Percentiles rank a stretch among this genome's conserved stretches.
Evolutionary conservation across 1,284 basidiomycete genomes (phyloP).

Genomic region (Volvariella volvacea): DNA sequence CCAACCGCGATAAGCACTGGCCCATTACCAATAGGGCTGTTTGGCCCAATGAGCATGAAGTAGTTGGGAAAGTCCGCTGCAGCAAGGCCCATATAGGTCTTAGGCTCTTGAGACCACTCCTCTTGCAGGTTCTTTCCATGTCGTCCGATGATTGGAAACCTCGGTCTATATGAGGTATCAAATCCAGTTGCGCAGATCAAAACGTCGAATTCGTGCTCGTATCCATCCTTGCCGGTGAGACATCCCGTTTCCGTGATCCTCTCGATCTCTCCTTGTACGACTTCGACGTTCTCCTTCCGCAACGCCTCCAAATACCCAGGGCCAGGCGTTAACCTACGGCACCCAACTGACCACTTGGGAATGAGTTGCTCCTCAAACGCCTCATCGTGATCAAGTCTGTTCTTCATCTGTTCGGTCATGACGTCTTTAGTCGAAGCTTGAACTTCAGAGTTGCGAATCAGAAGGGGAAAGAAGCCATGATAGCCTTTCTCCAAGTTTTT

Average conservation of each 20-base stretch:
- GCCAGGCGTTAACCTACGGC: conserved; percentile 24
- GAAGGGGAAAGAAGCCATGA: conserved; percentile 18
- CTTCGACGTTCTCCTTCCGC: conserved; percentile 20
- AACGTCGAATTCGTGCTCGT: conserved; percentile 22
- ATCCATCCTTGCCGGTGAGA: conserved; percentile 15
- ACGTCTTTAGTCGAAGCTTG: conserved; percentile 13
- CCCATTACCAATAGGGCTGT: conserved; percentile 26
- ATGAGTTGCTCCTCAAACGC: conserved; percentile 16
- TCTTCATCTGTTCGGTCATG: conserved; percentile 17
- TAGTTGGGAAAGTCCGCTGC: conserved; percentile 24
- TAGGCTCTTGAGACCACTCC: conserved; percentile 22
- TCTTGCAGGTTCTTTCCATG: conserved; percentile 17
- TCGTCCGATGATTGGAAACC: conserved; percentile 21
- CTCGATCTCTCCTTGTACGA: conserved; percentile 20
- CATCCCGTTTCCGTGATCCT: conserved; percentile 21
- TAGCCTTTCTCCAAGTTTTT: conserved; percentile 16
- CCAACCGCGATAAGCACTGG: conserved; percentile 21
- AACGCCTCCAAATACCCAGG: conserved; percentile 24
- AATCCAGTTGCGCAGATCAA: conserved; percentile 30
- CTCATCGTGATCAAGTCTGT: conserved; percentile 13
- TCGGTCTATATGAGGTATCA: conserved; percentile 22
- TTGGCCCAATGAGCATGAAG: conserved; percentile 22
- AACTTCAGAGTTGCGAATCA: conserved; percentile 15
- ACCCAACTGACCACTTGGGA: conserved; percentile 22
- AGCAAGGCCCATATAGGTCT: conserved; percentile 21